These are phyloP conservation scores for Nicotiana obtusifolia DNA, from an alignment of 257 asterid genomes.

Conservation along the genomic window DNA sequence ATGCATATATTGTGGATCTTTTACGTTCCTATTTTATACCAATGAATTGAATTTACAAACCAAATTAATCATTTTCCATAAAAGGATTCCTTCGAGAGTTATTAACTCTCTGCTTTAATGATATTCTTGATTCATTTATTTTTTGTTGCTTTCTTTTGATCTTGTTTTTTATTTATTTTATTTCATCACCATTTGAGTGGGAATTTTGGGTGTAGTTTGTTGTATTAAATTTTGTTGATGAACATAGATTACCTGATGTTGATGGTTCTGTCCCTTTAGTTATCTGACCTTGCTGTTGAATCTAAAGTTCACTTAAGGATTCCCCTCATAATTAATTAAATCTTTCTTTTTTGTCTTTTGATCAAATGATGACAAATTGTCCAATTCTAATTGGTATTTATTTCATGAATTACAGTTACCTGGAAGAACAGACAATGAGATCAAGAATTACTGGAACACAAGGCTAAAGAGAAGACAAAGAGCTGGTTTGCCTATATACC, in stretches of 20 bases:
- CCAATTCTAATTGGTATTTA: background rate
- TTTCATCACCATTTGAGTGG: background rate
- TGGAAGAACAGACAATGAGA: conserved; percentile 67
- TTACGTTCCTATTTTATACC: background rate
- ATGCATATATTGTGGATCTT: background rate
- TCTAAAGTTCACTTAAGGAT: background rate
- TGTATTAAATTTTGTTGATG: background rate
- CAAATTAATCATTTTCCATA: conserved; percentile 2
- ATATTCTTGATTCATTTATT: background rate
- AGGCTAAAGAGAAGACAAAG: conserved; percentile 59
- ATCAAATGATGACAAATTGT: background rate
- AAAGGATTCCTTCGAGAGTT: background rate
- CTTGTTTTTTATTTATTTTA: background rate
- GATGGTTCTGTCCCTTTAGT: background rate
- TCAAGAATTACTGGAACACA: conserved; percentile 75
- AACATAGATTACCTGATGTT: background rate
- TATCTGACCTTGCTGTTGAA: background rate
- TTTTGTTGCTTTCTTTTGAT: background rate
- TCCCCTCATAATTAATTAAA: background rate
- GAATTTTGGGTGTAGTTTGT: background rate
- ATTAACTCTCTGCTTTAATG: background rate
- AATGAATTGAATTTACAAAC: background rate
- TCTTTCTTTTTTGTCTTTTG: background rate
- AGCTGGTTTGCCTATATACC: conserved; percentile 60
- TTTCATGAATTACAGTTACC: conserved; percentile 37